A percentile compares a stretch with the other conserved stretches of the same genome.
Evolutionary conservation across 2,329 filamentous ascomycete genomes (phyloP).

Genomic region (Claviceps maximensis): DNA sequence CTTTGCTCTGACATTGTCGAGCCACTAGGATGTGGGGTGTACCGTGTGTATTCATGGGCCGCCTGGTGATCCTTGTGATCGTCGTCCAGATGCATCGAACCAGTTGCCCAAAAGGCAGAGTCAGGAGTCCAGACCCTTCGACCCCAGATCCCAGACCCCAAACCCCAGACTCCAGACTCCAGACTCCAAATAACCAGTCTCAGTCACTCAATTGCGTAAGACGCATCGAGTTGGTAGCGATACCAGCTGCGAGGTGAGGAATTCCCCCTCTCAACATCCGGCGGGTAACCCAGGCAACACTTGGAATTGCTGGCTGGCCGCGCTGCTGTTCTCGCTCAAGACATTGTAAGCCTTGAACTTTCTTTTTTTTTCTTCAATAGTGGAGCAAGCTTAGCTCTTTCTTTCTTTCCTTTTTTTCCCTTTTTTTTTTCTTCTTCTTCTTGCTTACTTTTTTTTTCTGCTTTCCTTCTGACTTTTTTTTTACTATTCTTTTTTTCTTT

Average conservation of each 20-base stretch:
- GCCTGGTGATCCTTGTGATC: neutral
- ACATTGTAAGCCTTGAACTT: neutral
- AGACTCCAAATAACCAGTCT: too few relatives aligned
- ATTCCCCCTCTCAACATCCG: neutral
- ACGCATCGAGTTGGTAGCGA: too few relatives aligned
- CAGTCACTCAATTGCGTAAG: too few relatives aligned
- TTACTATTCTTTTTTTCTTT: neutral
- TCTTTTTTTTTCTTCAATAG: neutral
- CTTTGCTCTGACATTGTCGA: neutral
- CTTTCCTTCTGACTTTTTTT: neutral
- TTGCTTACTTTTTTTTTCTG: neutral
- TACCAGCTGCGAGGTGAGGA: neutral
- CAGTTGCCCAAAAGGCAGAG: too few relatives aligned
- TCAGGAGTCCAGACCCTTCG: neutral
- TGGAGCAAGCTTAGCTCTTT: neutral
- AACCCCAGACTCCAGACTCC: too few relatives aligned
- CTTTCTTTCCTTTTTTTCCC: neutral
- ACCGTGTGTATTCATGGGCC: neutral
- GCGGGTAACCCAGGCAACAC: neutral
- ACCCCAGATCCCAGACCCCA: too few relatives aligned
- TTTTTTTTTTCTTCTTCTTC: neutral
- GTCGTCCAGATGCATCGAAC: neutral
- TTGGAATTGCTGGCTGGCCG: neutral
- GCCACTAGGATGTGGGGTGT: neutral
- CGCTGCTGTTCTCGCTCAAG: constrained; percentile 2